phyloP scores from a whole-genome alignment of 2,329 filamentous ascomycete genomes.

The Fusarium goolgardi region DNA sequence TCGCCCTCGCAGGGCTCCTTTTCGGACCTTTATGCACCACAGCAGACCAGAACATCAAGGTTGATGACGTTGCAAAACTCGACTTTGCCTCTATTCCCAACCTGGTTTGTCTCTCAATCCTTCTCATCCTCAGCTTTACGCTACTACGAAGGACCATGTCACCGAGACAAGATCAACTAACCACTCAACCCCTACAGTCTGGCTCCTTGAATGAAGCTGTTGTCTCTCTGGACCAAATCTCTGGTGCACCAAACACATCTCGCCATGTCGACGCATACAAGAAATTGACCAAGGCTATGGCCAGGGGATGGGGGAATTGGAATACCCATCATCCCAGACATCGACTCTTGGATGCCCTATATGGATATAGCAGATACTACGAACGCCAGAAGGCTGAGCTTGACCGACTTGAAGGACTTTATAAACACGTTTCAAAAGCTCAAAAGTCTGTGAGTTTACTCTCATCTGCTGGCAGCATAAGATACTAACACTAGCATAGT shows the following conservation, averaged over 20 bases:
- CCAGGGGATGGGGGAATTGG: slow-evolving; percentile 48
- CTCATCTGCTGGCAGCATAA: rapidly evolving
- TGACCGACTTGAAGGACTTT: slow-evolving; percentile 51
- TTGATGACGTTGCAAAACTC: slow-evolving; percentile 7
- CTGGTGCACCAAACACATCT: slow-evolving; percentile 35
- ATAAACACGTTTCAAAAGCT: slow-evolving; percentile 51
- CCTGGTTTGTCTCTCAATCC: slow-evolving; percentile 34
- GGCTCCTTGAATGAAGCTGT: slow-evolving; percentile 33
- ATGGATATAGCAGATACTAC: slow-evolving; percentile 53
- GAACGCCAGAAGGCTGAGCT: slow-evolving; percentile 53
- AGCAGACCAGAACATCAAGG: slow-evolving; percentile 28
- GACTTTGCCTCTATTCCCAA: slow-evolving; percentile 29
- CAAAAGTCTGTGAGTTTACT: slow-evolving; percentile 46
- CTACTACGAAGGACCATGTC: slow-evolving; percentile 3
- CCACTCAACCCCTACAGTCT: slow-evolving; percentile 16
- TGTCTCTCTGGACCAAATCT: slow-evolving; percentile 44
- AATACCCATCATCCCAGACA: slow-evolving; percentile 53
- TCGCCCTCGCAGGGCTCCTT: slow-evolving; percentile 16
- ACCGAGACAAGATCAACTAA: slow-evolving; percentile 12
- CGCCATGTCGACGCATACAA: slow-evolving; percentile 50
- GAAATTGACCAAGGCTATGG: slow-evolving; percentile 48
- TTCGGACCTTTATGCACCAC: slow-evolving; percentile 13
- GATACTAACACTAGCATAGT: slow-evolving; percentile 40
- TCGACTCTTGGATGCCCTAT: slow-evolving; percentile 55
- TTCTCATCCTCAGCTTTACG: neutral